These are phyloP conservation scores for Phytopythium kandeliae DNA, from an alignment of 352 stramenopile genomes.

Conservation along the genomic window DNA sequence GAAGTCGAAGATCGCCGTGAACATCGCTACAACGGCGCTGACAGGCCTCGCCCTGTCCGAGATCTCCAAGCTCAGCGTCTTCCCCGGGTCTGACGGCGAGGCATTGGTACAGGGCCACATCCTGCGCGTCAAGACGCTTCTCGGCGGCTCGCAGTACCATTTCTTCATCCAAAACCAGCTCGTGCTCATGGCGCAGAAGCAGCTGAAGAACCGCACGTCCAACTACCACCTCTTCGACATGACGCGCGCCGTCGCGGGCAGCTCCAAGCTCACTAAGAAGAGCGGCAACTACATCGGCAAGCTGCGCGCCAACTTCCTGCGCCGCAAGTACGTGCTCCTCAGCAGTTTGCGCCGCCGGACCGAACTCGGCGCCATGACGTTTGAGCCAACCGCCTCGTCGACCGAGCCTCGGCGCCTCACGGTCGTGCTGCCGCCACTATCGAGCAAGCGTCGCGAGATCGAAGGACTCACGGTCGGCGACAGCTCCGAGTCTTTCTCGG, in stretches of 20 bases:
- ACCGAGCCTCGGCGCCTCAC: slow-evolving; percentile 43
- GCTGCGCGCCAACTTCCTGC: slow-evolving; percentile 68
- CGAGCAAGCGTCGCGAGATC: slow-evolving; percentile 37
- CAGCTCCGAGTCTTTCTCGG: slow-evolving; percentile 36
- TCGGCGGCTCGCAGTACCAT: slow-evolving; percentile 54
- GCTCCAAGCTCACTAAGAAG: slow-evolving; percentile 74
- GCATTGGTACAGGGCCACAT: slow-evolving; percentile 35
- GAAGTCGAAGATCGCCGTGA: slow-evolving; percentile 1
- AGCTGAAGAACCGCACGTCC: slow-evolving; percentile 67
- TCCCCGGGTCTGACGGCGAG: slow-evolving; percentile 46
- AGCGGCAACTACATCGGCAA: slow-evolving; percentile 89
- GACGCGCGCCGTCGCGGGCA: slow-evolving; percentile 38
- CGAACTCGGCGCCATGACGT: slow-evolving; percentile 68
- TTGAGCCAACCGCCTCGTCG: slow-evolving; percentile 38
- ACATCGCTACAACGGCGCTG: slow-evolving; percentile 5
- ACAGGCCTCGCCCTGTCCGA: slow-evolving; percentile 36
- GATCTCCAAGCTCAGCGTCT: slow-evolving; percentile 79
- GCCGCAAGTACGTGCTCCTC: slow-evolving; percentile 70
- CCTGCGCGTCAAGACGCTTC: slow-evolving; percentile 42
- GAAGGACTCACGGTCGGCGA: slow-evolving; percentile 43
- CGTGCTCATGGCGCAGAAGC: slow-evolving; percentile 60
- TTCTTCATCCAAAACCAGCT: slow-evolving; percentile 58
- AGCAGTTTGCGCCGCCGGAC: slow-evolving; percentile 62
- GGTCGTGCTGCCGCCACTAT: slow-evolving; percentile 43
- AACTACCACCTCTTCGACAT: slow-evolving; percentile 89